These are phyloP conservation scores for Yamadazyma songkhlaensis DNA, from an alignment of 1,139 yeast genomes.

Conservation along the genomic window DNA sequence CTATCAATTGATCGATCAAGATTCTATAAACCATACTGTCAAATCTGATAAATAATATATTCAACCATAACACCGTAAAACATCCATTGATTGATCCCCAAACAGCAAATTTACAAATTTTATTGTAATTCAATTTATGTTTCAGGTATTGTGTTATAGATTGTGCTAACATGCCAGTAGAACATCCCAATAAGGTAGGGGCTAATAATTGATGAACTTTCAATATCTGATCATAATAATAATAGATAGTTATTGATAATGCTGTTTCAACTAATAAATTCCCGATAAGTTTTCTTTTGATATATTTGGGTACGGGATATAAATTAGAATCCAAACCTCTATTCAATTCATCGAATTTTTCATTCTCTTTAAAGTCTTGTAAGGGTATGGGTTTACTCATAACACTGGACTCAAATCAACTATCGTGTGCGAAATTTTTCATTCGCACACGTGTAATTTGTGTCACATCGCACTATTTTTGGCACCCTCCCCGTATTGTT, in stretches of 20 bases:
- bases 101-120: slow-evolving; percentile 47
- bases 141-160: slow-evolving; percentile 49
- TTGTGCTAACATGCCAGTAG: slow-evolving; percentile 58
- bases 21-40: slow-evolving; percentile 38
- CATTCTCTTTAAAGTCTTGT: slow-evolving; percentile 10
- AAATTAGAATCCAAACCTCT: slow-evolving; percentile 17
- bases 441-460: neutral
- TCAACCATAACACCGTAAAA: slow-evolving; percentile 57
- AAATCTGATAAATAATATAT: slow-evolving; percentile 36
- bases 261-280: slow-evolving; percentile 24
- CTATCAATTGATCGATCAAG: slow-evolving; percentile 51
- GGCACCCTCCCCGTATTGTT: neutral
- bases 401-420: neutral
- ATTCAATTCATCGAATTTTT: slow-evolving; percentile 10
- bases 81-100: slow-evolving; percentile 67
- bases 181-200: slow-evolving; percentile 43
- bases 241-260: slow-evolving; percentile 24
- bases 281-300: slow-evolving; percentile 14
- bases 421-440: slow-evolving; percentile 6
- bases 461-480: neutral
- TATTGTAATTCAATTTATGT: slow-evolving; percentile 37
- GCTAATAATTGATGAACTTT: slow-evolving; percentile 28
- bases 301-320: slow-evolving; percentile 20
- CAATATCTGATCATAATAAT: slow-evolving; percentile 23
- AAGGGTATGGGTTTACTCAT: slow-evolving; percentile 13